Evolutionary conservation across 1,284 basidiomycete genomes (phyloP).

Genomic region (Boletellus sp.): DNA sequence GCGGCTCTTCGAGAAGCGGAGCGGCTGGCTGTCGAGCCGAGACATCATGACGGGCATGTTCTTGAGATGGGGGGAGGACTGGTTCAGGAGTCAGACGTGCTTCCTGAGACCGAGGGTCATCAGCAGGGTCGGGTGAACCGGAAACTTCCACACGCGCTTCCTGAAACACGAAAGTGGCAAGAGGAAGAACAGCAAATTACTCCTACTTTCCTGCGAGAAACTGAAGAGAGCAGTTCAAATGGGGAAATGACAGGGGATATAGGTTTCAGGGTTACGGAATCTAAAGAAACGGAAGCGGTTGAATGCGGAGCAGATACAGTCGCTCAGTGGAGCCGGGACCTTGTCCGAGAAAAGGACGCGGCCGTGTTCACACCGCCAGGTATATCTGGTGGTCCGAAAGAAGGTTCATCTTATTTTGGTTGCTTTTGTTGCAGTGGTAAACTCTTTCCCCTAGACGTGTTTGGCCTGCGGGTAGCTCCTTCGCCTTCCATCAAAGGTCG

Average conservation of each 20-base stretch:
- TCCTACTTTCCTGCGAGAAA: conserved; percentile 19
- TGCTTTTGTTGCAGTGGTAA: conserved; percentile 1
- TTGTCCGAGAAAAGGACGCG: conserved; percentile 1
- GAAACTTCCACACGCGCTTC: conserved; percentile 24
- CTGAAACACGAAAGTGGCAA: conserved; percentile 20
- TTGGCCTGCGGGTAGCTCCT: conserved; percentile 43
- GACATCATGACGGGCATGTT: conserved; percentile 26
- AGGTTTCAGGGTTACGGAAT: not conserved
- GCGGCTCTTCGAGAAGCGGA: conserved; percentile 23
- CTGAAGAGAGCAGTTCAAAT: conserved; percentile 27
- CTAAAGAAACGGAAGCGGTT: conserved; percentile 16
- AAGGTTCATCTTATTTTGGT: conserved; percentile 24
- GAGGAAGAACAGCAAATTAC: conserved; percentile 26
- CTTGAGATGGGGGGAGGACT: conserved; percentile 27
- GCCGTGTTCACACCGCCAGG: not conserved
- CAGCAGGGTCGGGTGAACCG: conserved; percentile 29
- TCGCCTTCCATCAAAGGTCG: conserved; percentile 32
- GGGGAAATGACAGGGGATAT: conserved; percentile 33
- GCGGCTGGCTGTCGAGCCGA: conserved; percentile 23
- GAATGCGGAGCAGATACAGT: conserved; percentile 5
- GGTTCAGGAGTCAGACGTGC: conserved; percentile 22
- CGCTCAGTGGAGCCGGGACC: not conserved
- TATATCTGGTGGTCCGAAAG: conserved; percentile 7
- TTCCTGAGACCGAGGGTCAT: conserved; percentile 13
- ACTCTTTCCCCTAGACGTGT: conserved; percentile 46